Evolutionary conservation across 331 rosid species (phyloP).

Genomic region (Arachis monticola): DNA sequence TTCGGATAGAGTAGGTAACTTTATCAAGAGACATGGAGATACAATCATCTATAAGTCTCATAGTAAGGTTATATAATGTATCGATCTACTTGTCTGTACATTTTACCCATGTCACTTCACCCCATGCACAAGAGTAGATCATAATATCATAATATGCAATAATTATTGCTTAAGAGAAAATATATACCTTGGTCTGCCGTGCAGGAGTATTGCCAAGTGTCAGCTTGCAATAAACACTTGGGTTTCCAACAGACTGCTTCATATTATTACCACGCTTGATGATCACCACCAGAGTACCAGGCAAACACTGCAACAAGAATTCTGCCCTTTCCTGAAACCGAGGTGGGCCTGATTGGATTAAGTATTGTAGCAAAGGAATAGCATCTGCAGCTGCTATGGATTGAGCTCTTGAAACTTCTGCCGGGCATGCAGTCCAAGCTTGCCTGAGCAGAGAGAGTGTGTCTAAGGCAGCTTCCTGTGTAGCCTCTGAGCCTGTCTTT

Average conservation of each 20-base stretch:
- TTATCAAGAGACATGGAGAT: constrained; percentile 24
- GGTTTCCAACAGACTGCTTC: constrained; percentile 99
- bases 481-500: constrained; percentile 94
- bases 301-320: constrained; percentile 95
- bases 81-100: neutral
- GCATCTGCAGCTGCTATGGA: constrained; percentile 99
- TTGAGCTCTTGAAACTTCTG: constrained; percentile 98
- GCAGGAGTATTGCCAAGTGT: constrained; percentile 95
- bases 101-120: constrained; percentile 12
- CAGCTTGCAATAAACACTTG: constrained; percentile 95
- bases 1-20: constrained; percentile 7
- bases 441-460: constrained; percentile 93
- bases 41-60: constrained; percentile 5
- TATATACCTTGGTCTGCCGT: constrained; percentile 82
- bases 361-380: constrained; percentile 90
- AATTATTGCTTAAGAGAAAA: neutral
- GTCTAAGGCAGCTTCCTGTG: constrained; percentile 97
- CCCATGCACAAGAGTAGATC: constrained; percentile 17
- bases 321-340: constrained; percentile 98
- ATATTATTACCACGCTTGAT: constrained; percentile 90
- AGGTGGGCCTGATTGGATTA: constrained; percentile 98
- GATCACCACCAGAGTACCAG: constrained; percentile 89
- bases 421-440: constrained; percentile 99
- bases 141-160: neutral
- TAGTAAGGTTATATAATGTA: neutral